Conservation (phyloP, 2,329 filamentous ascomycete genomes). For the Myotisia sp. region DNA sequence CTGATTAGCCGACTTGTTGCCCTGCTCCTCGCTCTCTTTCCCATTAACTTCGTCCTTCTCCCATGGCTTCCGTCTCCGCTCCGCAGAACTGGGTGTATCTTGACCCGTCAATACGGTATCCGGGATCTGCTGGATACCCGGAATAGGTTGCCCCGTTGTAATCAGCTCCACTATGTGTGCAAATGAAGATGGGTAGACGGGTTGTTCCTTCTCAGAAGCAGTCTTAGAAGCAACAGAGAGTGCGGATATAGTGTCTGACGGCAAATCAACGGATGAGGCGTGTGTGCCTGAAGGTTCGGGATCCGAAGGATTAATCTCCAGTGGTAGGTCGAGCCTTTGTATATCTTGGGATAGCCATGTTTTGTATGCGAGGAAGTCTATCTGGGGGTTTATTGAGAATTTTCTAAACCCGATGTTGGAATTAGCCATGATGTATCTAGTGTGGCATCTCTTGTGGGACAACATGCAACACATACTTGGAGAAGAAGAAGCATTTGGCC, state of each 20-base stretch:
- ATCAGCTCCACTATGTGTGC: constrained; percentile 76
- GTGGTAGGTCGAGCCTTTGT: too few species aligned
- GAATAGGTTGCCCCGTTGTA: constrained; percentile 65
- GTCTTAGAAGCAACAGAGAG: neutral
- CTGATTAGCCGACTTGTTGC: too few species aligned
- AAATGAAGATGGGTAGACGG: constrained; percentile 69
- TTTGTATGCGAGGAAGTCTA: constrained; percentile 8
- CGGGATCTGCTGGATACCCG: constrained; percentile 77
- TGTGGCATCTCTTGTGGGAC: neutral
- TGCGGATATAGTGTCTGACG: too few species aligned
- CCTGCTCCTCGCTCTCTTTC: neutral
- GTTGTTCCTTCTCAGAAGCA: constrained; percentile 30
- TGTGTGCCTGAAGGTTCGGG: too few species aligned
- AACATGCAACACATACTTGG: constrained; percentile 21
- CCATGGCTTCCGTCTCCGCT: constrained; percentile 60
- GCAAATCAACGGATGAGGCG: too few species aligned
- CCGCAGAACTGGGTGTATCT: constrained; percentile 41
- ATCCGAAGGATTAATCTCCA: too few species aligned
- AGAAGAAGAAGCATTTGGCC: constrained; percentile 37
- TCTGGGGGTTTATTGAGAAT: constrained; percentile 6
- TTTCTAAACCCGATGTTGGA: constrained; percentile 17
- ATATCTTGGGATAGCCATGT: constrained; percentile 5
- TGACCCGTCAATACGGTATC: constrained; percentile 60
- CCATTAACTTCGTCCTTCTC: constrained; percentile 41
- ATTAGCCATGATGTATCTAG: constrained; percentile 9